Evolutionary conservation across 1,139 yeast species (phyloP).

Genomic region (Kurtzmaniella quercitrusa): DNA sequence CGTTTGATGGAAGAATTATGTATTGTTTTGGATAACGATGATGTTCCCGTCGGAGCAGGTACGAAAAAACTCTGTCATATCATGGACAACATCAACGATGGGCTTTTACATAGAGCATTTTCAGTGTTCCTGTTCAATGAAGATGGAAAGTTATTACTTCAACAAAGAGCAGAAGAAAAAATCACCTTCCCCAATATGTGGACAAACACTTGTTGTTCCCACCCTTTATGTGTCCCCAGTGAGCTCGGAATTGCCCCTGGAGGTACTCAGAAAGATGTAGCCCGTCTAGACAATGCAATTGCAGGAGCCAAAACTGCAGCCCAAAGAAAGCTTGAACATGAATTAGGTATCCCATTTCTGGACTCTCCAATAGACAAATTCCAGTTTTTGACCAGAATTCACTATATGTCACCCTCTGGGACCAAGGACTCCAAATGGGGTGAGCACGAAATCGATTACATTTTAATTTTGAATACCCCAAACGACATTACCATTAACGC

Average conservation of each 20-base stretch:
- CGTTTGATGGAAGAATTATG: slow-evolving; percentile 95
- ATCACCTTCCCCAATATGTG: slow-evolving; percentile 95
- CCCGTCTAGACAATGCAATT: slow-evolving; percentile 47
- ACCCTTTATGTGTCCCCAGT: slow-evolving; percentile 78
- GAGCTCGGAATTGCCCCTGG: slow-evolving; percentile 59
- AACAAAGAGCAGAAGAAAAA: slow-evolving; percentile 93
- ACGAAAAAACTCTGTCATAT: slow-evolving; percentile 90
- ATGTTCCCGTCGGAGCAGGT: slow-evolving; percentile 86
- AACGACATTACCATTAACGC: slow-evolving; percentile 49
- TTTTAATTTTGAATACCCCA: slow-evolving; percentile 67
- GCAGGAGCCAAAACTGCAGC: slow-evolving; percentile 86
- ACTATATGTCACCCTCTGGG: slow-evolving; percentile 81
- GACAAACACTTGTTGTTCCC: slow-evolving; percentile 99
- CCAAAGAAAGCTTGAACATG: slow-evolving; percentile 86
- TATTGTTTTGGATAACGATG: slow-evolving; percentile 85
- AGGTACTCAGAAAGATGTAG: slow-evolving; percentile 33
- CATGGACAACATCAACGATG: slow-evolving; percentile 80
- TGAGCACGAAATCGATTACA: slow-evolving; percentile 96
- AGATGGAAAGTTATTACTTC: slow-evolving; percentile 72
- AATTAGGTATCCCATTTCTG: slow-evolving; percentile 70
- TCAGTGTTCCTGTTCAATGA: slow-evolving; percentile 87
- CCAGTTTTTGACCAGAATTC: slow-evolving; percentile 86
- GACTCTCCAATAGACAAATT: slow-evolving; percentile 68
- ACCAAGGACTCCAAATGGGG: slow-evolving; percentile 81
- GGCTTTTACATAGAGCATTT: slow-evolving; percentile 91